These are phyloP conservation scores for Puccinia polysora DNA, from an alignment of 1,284 basidiomycete genomes.

Conservation along the genomic window DNA sequence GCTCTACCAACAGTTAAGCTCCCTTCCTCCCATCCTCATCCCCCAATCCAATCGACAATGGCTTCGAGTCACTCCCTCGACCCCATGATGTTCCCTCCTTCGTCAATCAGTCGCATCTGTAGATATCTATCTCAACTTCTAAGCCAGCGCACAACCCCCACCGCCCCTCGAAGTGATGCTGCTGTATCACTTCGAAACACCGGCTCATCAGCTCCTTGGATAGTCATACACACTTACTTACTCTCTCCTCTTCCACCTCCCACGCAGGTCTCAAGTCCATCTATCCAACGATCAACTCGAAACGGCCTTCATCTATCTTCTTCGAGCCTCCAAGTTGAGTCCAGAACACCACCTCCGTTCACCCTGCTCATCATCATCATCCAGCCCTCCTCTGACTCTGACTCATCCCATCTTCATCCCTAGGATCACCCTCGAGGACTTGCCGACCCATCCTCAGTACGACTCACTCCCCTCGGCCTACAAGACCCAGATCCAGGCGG, in stretches of 20 bases:
- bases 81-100: neutral
- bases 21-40: neutral
- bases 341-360: neutral
- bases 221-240: neutral
- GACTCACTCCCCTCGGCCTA: no score
- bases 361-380: neutral
- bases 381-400: neutral
- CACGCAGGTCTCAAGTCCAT: neutral
- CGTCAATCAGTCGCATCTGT: no score
- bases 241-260: neutral
- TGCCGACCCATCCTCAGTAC: no score
- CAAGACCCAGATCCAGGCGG: no score
- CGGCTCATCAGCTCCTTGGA: no score
- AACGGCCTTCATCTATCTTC: slow-evolving; percentile 19
- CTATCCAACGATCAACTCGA: neutral
- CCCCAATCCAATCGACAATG: neutral
- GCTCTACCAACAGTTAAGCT: slow-evolving; percentile 17
- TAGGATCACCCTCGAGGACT: no score
- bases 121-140: no score
- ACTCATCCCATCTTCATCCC: neutral
- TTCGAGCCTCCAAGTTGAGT: slow-evolving; percentile 1
- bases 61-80: neutral
- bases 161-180: no score
- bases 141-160: no score
- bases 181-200: no score